Conservation (phyloP, 2,329 filamentous ascomycete genomes). For the Arthrinium phaeospermum region DNA sequence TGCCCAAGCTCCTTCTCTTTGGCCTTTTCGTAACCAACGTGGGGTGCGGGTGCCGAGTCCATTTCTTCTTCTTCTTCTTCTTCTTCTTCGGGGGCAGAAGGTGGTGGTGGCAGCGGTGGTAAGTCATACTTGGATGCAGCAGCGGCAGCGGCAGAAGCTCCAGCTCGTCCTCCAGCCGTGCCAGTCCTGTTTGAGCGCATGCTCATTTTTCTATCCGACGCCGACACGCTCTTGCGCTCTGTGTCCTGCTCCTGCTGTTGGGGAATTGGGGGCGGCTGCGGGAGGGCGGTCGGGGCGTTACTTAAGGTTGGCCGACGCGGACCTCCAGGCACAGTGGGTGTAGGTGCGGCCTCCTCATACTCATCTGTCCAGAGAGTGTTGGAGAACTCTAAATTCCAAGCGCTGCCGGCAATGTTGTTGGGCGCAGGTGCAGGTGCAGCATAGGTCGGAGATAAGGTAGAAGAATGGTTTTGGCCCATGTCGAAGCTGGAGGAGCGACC, state of each 20-base stretch:
- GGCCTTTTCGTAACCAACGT: conserved; percentile 64
- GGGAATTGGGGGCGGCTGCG: conserved; percentile 42
- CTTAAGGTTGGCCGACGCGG: conserved; percentile 58
- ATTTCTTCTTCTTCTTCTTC: conserved; percentile 27
- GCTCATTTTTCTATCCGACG: conserved; percentile 54
- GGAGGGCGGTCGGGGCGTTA: conserved; percentile 45
- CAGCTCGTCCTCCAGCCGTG: conserved; percentile 35
- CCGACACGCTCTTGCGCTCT: background rate
- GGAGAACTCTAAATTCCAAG: conserved; percentile 56
- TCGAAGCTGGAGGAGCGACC: conserved; percentile 78
- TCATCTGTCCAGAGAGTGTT: conserved; percentile 54
- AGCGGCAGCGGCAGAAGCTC: conserved; percentile 16
- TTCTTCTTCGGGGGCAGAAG: background rate
- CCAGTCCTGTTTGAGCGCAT: conserved; percentile 53
- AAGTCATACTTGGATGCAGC: conserved; percentile 27
- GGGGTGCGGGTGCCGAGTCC: conserved; percentile 63
- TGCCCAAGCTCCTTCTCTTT: conserved; percentile 60
- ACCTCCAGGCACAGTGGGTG: conserved; percentile 81
- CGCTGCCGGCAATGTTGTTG: conserved; percentile 24
- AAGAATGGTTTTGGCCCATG: conserved; percentile 41
- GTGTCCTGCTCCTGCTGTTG: conserved; percentile 9
- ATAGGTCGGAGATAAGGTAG: conserved; percentile 21
- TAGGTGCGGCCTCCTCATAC: conserved; percentile 81
- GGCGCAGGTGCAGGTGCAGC: background rate
- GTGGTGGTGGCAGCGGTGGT: conserved; percentile 11